phyloP scores from a whole-genome alignment of 208 protist genomes.

The Wallacemonas sp. region DNA sequence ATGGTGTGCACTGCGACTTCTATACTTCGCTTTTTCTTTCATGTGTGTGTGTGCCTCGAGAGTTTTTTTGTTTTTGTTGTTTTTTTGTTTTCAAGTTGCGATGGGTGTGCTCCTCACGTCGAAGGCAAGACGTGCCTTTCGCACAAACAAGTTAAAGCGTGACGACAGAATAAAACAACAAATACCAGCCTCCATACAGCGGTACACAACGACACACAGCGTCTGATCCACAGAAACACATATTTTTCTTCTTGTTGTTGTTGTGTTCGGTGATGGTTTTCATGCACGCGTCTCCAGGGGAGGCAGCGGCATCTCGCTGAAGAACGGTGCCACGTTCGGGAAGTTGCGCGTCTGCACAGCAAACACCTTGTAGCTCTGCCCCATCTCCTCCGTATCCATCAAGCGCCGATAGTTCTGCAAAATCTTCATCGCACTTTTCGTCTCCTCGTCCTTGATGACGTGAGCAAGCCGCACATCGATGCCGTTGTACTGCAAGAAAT shows the following conservation, averaged over 20 bases:
- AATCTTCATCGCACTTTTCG: conserved; percentile 86
- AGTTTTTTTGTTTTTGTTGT: not conserved
- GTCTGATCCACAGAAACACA: too few species aligned
- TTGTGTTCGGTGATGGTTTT: not conserved
- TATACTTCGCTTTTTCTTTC: conserved; percentile 4
- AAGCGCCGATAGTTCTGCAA: conserved; percentile 83
- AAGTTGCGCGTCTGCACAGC: conserved; percentile 86
- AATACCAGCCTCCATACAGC: too few species aligned
- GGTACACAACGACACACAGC: too few species aligned
- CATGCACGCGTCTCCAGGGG: conserved; percentile 27
- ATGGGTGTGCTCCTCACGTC: too few species aligned
- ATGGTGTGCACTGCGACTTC: not conserved
- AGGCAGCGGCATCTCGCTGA: conserved; percentile 72
- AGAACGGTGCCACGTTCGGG: conserved; percentile 83
- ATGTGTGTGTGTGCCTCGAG: not conserved
- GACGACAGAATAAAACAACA: too few species aligned
- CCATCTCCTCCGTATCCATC: conserved; percentile 88
- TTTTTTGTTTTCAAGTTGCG: not conserved
- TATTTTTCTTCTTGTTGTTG: not conserved
- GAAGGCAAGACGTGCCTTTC: too few species aligned
- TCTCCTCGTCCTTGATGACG: conserved; percentile 89
- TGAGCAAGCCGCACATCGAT: conserved; percentile 86
- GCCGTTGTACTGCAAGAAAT: conserved; percentile 85
- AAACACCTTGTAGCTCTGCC: conserved; percentile 91
- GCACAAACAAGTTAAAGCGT: too few species aligned